Evolutionary conservation across 1,284 basidiomycete genomes (phyloP).

Genomic region (Naganishia liquefaciens): DNA sequence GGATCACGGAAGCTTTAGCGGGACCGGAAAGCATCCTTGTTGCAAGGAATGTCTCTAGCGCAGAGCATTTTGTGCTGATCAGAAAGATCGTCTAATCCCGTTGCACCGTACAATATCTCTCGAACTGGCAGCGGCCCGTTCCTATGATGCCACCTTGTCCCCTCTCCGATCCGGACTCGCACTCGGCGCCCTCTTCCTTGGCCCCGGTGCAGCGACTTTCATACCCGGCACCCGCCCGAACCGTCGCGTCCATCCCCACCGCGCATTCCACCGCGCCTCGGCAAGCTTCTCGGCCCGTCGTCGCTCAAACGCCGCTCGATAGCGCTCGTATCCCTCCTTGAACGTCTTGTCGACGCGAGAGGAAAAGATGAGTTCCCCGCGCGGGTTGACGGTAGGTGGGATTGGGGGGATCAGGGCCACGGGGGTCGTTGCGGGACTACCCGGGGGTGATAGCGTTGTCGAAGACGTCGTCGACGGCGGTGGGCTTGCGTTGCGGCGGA

Average conservation of each 20-base stretch:
- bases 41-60: no score
- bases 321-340: conserved; percentile 88
- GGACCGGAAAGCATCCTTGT: no score
- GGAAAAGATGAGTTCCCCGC: conserved; percentile 95
- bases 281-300: conserved; percentile 65
- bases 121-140: no score
- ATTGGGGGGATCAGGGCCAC: conserved; percentile 62
- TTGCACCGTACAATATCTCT: no score
- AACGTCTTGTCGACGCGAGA: conserved; percentile 80
- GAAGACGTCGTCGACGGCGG: background rate
- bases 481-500: conserved; percentile 40
- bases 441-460: conserved; percentile 2
- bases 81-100: no score
- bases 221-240: background rate
- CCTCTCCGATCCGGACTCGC: conserved; percentile 5
- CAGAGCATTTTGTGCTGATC: no score
- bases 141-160: background rate
- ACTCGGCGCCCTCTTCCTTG: background rate
- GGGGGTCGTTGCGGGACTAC: conserved; percentile 12
- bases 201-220: background rate
- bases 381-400: conserved; percentile 82
- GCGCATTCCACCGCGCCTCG: conserved; percentile 39
- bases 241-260: conserved; percentile 34
- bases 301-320: conserved; percentile 86
- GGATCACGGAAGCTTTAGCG: no score